Evolutionary conservation across 2,329 filamentous ascomycete genomes (phyloP), one percentile per base, ranked within the genome.

Genomic region (Kalaharituber pfeilii): DNA sequence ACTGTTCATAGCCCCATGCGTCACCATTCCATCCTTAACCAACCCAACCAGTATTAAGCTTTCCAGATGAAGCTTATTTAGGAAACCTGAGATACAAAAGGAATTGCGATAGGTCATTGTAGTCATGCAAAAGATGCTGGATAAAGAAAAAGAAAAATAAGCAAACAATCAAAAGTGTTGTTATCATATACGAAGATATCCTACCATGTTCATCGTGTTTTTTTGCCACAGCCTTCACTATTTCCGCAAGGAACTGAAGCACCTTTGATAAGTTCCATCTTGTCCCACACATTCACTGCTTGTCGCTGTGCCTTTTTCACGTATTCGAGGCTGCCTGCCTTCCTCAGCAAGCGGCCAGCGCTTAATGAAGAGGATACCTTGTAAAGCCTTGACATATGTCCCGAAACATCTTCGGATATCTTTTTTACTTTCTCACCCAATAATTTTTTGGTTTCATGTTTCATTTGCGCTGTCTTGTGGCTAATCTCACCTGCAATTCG

Each of bases 401-500:
- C 49, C 42, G 52, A 54, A 52, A 53, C 51, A 44, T 53, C 49
- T 24, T 57, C 51, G 9, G 54, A 53, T 49, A 58, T 53, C 53
- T 58, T 57, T 55, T 33, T 61, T 53, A 56, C 56, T 42, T 55
- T 62, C 50, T 47, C 22, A 53, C 59, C 49, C 30, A 61, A 39
- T 30, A 57, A 11, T 18, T 55, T 50, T 50, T 57, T 49, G 49
- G 57, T 54, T 36, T 62, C 58, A 22, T 36, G 24, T 15, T 53
- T 56, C 27, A 58, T 57, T 27, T 59, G 53, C 49, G 56, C 56
- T 53, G 61, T 55, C n/a, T 54, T 63, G 26, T 62, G 53, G 27
- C 54, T 57, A 20, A 63, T 49, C 51, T 60, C 59, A 49, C 56
- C 57, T 53, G 60, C 62, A 45, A 62, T 62, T n/a, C 54, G 51